Base-by-base conservation (phyloP, 352 stramenopile species). In the Globisporangium abappressorium region DNA sequence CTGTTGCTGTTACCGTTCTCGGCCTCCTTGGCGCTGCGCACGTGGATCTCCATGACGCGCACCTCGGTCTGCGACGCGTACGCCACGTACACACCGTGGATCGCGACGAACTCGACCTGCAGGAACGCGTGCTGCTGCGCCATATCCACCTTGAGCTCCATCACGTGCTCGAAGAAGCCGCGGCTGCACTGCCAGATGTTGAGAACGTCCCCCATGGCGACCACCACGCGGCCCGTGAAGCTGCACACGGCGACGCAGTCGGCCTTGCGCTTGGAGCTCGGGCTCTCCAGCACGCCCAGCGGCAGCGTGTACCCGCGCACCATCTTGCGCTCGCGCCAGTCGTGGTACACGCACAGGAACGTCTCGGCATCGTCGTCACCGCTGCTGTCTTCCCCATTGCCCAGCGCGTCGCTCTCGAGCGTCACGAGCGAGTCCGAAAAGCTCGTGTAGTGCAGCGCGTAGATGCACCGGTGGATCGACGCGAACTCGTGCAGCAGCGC, bases 121-220 rank as follows among this genome's bases (percentile, higher is more conserved):
- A 90, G 72, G 69, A 81, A 91, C 49, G 84, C 81, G 65, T 89
- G 80, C n/a, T 75, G 75, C 68, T 91, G 82, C 9, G 82, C 66
- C 77, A 92, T 90, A 51, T 92, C 85, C n/a, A 94, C 81, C 51
- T 84, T 87, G 36, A 95, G 76, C 70, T 95, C 87, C 79, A 95
- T 87, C n/a, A 95, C 85, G 66, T 95, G 87, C 78, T 95, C 85
- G 62, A 95, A 95, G 70, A 95, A 93, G 57, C 85, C 85, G 49
- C 75, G 80, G 58, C 85, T 93, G 67, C 85, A 94, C 66, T 95
- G 87, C 87, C 87, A 95, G 20, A 95, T 85, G 65, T 95, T 95
- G 51, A 95, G 64, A 33, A 90, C 77, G 9, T 79, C 77, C 20
- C 85, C 83, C 80, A 90, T 93, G 5, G 83, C 85, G 6, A 95